Evolutionary conservation across 1,139 yeast genomes (phyloP).

Genomic region (Pichia terricola): DNA sequence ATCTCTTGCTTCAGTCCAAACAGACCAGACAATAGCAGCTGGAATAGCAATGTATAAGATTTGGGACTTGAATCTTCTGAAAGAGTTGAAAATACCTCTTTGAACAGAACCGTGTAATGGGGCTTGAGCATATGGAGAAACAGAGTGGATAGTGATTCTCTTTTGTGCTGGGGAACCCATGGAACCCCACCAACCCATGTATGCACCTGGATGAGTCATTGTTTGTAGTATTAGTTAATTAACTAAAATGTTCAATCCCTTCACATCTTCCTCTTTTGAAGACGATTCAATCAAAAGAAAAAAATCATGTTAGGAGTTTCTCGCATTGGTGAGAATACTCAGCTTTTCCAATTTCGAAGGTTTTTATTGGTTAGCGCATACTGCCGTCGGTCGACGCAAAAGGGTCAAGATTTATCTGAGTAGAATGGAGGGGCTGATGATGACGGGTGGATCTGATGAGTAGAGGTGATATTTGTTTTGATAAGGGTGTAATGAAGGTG

Average conservation of each 20-base stretch:
- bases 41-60: slow-evolving; percentile 73
- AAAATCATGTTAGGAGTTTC: too few relatives aligned
- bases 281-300: neutral
- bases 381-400: slow-evolving; percentile 14
- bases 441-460: too few relatives aligned
- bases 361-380: neutral
- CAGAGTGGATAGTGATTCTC: slow-evolving; percentile 75
- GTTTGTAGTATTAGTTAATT: neutral
- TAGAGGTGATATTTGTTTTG: too few relatives aligned
- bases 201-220: slow-evolving; percentile 55
- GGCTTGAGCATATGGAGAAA: slow-evolving; percentile 88
- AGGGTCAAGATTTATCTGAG: too few relatives aligned
- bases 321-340: neutral
- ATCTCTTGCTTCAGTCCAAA: slow-evolving; percentile 83
- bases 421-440: too few relatives aligned
- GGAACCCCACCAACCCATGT: slow-evolving; percentile 98
- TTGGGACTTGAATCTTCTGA: slow-evolving; percentile 90
- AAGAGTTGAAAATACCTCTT: slow-evolving; percentile 83
- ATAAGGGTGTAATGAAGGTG: too few relatives aligned
- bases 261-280: neutral
- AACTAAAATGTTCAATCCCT: neutral
- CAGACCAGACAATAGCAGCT: slow-evolving; percentile 67
- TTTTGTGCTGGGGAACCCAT: slow-evolving; percentile 75
- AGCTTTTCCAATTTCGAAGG: neutral
- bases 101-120: slow-evolving; percentile 83